Evolutionary conservation across 495 filamentous ascomycete genomes (phyloP).

Genomic region (Daldinia loculata): DNA sequence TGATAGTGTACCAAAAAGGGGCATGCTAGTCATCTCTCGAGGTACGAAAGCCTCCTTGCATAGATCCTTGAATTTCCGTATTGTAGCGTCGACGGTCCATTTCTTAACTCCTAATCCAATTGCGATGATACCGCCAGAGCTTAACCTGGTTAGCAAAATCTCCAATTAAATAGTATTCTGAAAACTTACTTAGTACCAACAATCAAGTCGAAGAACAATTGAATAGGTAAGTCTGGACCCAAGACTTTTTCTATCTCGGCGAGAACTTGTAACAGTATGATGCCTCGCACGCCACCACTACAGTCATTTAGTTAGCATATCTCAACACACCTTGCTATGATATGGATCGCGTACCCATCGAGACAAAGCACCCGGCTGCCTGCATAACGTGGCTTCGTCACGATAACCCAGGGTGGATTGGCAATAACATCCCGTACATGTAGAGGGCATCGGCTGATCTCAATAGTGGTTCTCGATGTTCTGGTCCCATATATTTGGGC

Average conservation of each 20-base stretch:
- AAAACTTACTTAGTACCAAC: constrained; percentile 60
- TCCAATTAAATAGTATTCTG: background rate
- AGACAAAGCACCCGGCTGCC: constrained; percentile 63
- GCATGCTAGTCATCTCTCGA: constrained; percentile 49
- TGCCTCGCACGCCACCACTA: constrained; percentile 60
- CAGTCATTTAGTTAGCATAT: constrained; percentile 1
- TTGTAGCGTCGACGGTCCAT: constrained; percentile 55
- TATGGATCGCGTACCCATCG: constrained; percentile 55
- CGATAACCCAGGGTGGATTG: constrained; percentile 50
- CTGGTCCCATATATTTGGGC: constrained; percentile 44
- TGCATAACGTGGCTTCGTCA: constrained; percentile 55
- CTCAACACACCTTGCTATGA: background rate
- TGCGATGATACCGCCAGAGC: constrained; percentile 66
- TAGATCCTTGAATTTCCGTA: constrained; percentile 53
- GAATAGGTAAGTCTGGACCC: constrained; percentile 51
- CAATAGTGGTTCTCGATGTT: constrained; percentile 43
- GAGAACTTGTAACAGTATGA: constrained; percentile 59
- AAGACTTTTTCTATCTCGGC: constrained; percentile 52
- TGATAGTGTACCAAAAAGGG: constrained; percentile 46
- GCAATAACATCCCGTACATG: constrained; percentile 43
- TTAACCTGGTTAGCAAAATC: constrained; percentile 32
- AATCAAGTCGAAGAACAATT: constrained; percentile 60
- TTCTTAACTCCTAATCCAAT: constrained; percentile 61
- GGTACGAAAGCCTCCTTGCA: constrained; percentile 56
- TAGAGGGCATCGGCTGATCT: constrained; percentile 49